Conservation (phyloP, 2,329 filamentous ascomycete species). For the Mycosphaerella sp. region DNA sequence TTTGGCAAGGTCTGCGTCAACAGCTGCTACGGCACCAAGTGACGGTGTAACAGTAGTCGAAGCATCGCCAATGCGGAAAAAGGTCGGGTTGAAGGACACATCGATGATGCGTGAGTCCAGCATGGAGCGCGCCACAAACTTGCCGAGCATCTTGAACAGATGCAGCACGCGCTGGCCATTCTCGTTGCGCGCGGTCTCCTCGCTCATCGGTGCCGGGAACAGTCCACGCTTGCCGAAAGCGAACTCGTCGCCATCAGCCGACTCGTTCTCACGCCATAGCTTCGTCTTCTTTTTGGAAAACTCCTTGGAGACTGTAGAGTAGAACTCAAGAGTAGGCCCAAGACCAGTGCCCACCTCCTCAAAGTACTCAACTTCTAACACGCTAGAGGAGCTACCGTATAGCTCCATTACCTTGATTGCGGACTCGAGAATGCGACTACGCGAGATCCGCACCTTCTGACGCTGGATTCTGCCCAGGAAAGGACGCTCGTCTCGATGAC, state of each 20-base stretch:
- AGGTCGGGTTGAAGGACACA: slow-evolving; percentile 92
- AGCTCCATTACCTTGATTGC: slow-evolving; percentile 98
- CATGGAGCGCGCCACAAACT: slow-evolving; percentile 97
- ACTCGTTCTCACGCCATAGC: slow-evolving; percentile 91
- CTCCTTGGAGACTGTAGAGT: slow-evolving; percentile 93
- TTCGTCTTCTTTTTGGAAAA: slow-evolving; percentile 97
- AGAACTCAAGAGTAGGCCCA: slow-evolving; percentile 94
- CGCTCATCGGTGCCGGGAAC: slow-evolving; percentile 85
- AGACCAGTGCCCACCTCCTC: slow-evolving; percentile 96
- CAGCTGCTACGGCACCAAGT: slow-evolving; percentile 78
- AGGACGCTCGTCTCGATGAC: slow-evolving; percentile 78
- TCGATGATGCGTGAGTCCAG: slow-evolving; percentile 97
- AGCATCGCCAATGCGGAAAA: slow-evolving; percentile 85
- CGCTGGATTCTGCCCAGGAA: slow-evolving; percentile 87
- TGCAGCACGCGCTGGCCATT: slow-evolving; percentile 83
- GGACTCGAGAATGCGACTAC: slow-evolving; percentile 90
- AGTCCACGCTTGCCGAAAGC: slow-evolving; percentile 77
- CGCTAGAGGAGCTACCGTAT: slow-evolving; percentile 92
- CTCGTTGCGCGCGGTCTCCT: slow-evolving; percentile 64
- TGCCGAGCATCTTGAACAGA: slow-evolving; percentile 87
- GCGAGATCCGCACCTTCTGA: slow-evolving; percentile 96
- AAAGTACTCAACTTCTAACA: slow-evolving; percentile 96
- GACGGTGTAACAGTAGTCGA: slow-evolving; percentile 66
- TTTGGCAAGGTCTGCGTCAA: slow-evolving; percentile 78
- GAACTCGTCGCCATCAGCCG: slow-evolving; percentile 64